Base-by-base conservation (phyloP, 768 basidiomycete genomes). In the Terana coerulea region DNA sequence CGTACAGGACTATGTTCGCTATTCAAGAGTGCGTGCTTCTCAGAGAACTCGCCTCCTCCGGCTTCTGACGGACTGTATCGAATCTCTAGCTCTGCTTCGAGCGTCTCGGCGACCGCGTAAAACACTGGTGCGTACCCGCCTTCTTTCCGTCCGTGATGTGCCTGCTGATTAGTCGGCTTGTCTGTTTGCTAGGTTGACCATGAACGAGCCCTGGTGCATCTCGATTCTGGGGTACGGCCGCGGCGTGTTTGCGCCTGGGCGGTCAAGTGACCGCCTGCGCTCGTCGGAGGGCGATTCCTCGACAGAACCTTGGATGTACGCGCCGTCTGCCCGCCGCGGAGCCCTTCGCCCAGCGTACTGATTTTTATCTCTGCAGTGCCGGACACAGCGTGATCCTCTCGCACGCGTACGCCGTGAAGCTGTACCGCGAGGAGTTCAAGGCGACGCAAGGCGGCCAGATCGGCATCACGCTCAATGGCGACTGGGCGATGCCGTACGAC, bases 401-500 rank as follows among this genome's bases (percentile, higher is more conserved):
- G 1, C 89, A 90, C 57, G 88, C 86, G 0, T 62, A 76, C 54
- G 83, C 82, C 22, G 79, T 79, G 41, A 81, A 86, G 62, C 58
- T 81, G 11, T 90, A 88, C 62, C 80, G 84, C 34, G 76, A 82
- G 26, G 67, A 83, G 47, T 90, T 81, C 75, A 83, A 86, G 68
- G 56, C 73, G 5, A 66, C 52, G 1, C 86, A 88, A 64, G 72
- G 76, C 12, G 89, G 86, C 29, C 69, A 75, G 56, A 86, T 90
- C 58, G 87, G 86, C n/a, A 88, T 91, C 61, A 89, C 88, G 0
- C 71, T 89, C 44, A 89, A 88, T 59, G 85, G 88, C 15, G 85
- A 88, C 64, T 88, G 83, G 84, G 75, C 78, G 30, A 80, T 84
- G 67, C 87, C 88, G 9, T 89, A 81, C 54, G 84, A 88, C 57